Evolutionary conservation across 371 early-diverging fungal species (phyloP).

Genomic region (Circinella minor): DNA sequence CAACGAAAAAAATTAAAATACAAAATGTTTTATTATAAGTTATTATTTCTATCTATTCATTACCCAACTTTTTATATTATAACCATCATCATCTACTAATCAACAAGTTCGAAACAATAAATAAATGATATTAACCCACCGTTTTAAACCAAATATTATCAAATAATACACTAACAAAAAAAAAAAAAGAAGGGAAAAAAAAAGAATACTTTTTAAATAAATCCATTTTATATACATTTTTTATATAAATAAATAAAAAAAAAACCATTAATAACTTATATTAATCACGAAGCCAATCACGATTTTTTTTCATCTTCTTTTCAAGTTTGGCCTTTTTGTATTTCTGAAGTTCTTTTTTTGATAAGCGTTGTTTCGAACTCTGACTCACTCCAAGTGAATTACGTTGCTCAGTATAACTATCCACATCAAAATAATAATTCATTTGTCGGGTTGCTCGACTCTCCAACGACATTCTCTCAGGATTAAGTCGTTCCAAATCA

Average conservation of each 20-base stretch:
- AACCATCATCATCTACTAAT: too few relatives aligned
- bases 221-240: background rate
- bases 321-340: slow-evolving; percentile 49
- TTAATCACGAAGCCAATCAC: slow-evolving; percentile 45
- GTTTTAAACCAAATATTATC: too few relatives aligned
- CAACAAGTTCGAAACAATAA: too few relatives aligned
- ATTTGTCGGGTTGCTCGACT: slow-evolving; percentile 49
- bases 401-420: slow-evolving; percentile 44
- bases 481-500: slow-evolving; percentile 43
- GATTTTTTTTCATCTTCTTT: slow-evolving; percentile 46
- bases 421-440: slow-evolving; percentile 55
- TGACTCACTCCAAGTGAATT: slow-evolving; percentile 20
- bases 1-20: too few relatives aligned
- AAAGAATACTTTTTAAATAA: too few relatives aligned
- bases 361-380: slow-evolving; percentile 29
- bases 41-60: too few relatives aligned
- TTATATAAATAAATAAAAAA: background rate
- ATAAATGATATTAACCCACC: too few relatives aligned
- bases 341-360: slow-evolving; percentile 45
- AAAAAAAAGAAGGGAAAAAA: too few relatives aligned
- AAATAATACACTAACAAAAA: too few relatives aligned
- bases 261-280: background rate
- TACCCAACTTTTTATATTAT: too few relatives aligned
- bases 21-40: too few relatives aligned
- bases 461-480: slow-evolving; percentile 42